Conservation (phyloP, 805 yeast species). For the Saturnispora serradocipensis region DNA sequence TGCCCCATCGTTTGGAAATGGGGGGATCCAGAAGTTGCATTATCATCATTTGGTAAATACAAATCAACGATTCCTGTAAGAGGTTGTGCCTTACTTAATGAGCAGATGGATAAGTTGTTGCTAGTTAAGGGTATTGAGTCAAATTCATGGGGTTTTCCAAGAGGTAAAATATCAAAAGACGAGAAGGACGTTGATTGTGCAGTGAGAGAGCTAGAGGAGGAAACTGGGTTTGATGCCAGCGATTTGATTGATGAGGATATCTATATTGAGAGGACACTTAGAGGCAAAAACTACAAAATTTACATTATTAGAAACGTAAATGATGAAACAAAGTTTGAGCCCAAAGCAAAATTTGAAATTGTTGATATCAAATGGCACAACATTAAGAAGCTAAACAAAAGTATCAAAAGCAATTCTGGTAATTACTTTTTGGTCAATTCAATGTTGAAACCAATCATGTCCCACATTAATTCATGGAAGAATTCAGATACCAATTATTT, state of each 20-base stretch:
- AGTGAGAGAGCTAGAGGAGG: slow-evolving; percentile 84
- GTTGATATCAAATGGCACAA: slow-evolving; percentile 73
- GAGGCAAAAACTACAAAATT: slow-evolving; percentile 79
- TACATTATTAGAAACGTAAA: slow-evolving; percentile 73
- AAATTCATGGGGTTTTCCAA: slow-evolving; percentile 84
- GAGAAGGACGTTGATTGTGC: slow-evolving; percentile 89
- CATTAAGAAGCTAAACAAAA: slow-evolving; percentile 35
- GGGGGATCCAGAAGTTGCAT: slow-evolving; percentile 73
- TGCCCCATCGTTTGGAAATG: slow-evolving; percentile 80
- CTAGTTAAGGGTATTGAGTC: slow-evolving; percentile 81
- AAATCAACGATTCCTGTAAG: slow-evolving; percentile 90
- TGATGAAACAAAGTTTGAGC: slow-evolving; percentile 63
- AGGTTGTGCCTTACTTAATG: slow-evolving; percentile 84
- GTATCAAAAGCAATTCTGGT: slow-evolving; percentile 23
- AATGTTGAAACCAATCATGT: slow-evolving; percentile 40
- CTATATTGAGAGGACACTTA: slow-evolving; percentile 69
- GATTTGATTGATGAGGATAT: slow-evolving; percentile 60
- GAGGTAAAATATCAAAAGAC: slow-evolving; percentile 92
- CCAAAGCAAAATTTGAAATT: slow-evolving; percentile 83
- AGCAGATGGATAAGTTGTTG: slow-evolving; percentile 56
- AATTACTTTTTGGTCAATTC: slow-evolving; percentile 39
- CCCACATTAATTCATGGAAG: slow-evolving; percentile 50
- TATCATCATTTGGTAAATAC: slow-evolving; percentile 71
- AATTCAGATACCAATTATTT: slow-evolving; percentile 45
- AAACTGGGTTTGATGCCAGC: slow-evolving; percentile 81